phyloP scores from a whole-genome alignment of 2,329 filamentous ascomycete species.

The Ramichloridium luteum region DNA sequence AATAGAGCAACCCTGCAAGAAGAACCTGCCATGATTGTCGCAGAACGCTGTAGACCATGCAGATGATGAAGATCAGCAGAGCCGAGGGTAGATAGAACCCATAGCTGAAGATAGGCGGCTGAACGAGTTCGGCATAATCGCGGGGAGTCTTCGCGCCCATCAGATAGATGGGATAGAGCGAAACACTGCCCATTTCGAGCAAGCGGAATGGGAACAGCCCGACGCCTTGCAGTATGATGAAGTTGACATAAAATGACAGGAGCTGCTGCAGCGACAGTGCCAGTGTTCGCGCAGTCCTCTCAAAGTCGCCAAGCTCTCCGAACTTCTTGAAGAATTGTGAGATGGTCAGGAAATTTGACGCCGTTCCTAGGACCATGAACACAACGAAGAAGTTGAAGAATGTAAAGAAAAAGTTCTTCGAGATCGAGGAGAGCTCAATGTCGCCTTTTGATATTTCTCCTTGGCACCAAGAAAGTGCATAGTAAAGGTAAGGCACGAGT shows the following conservation, averaged over 20 bases:
- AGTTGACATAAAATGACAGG: slow-evolving; percentile 79
- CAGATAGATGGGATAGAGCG: slow-evolving; percentile 67
- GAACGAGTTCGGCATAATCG: slow-evolving; percentile 70
- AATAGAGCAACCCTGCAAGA: slow-evolving; percentile 70
- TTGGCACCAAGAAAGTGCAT: slow-evolving; percentile 80
- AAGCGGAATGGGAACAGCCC: slow-evolving; percentile 87
- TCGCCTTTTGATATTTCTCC: slow-evolving; percentile 93
- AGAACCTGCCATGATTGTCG: slow-evolving; percentile 69
- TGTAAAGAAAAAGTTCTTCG: slow-evolving; percentile 95
- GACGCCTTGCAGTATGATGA: slow-evolving; percentile 87
- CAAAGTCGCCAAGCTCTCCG: slow-evolving; percentile 65
- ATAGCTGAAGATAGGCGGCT: slow-evolving; percentile 83
- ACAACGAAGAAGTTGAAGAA: slow-evolving; percentile 99
- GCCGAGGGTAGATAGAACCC: slow-evolving; percentile 92
- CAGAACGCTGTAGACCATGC: slow-evolving; percentile 84
- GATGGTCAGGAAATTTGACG: slow-evolving; percentile 51
- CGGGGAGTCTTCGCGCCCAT: slow-evolving; percentile 76
- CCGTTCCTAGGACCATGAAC: slow-evolving; percentile 79
- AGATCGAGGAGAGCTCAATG: slow-evolving; percentile 85
- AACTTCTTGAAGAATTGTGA: slow-evolving; percentile 47
- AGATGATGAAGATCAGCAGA: slow-evolving; percentile 86
- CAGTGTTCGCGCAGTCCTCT: slow-evolving; percentile 61
- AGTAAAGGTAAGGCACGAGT: slow-evolving; percentile 84
- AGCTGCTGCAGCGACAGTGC: slow-evolving; percentile 63
- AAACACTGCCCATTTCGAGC: slow-evolving; percentile 75